Evolutionary conservation across 257 asterid species (phyloP), one percentile per base, ranked within the genome.

Genomic region (Schizonepeta tenuifolia): DNA sequence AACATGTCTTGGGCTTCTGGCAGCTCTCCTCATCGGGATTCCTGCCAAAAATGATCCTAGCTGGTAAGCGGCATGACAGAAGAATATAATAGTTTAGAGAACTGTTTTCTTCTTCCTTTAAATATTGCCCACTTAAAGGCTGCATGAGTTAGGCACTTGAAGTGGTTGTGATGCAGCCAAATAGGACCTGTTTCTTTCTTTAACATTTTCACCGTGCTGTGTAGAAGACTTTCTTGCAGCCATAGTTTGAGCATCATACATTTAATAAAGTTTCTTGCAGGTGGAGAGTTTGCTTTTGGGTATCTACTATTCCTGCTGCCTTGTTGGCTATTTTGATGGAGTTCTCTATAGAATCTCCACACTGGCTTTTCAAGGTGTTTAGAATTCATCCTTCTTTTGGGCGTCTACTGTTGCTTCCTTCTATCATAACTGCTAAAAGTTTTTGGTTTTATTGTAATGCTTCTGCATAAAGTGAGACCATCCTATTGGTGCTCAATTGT

Each of bases 251-350:
- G 63, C 7, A 43, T 33, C 73, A 56, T 57, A 74, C 36, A 14
- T 58, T 63, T 44, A 62, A 43, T 40, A 20, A 44, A 54, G 77
- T 59, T 73, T 72, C 68, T 73, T 59, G 68, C 78, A 93, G 98
- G 98, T 93, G 98, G 98, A 86, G 97, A 78, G 87, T 89, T 67
- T 93, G 98, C 83, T 93, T 93, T 82, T 93, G 97, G 98, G 83
- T 85, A 72, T 88, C 98, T 64, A 78, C 87, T 35, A 64, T 86
- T 78, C 98, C 98, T 77, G 98, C 97, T 77, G 86, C 86, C 50
- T 67, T 93, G 77, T 87, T 93, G 68, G 96, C 88, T 65, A 67
- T 93, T 63, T 75, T 85, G 61, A 91, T 89, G 87, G 90, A 91
- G 78, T 91, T 89, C 76, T 93, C 88, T 46, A 87, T 87, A 8